phyloP scores from a whole-genome alignment of 495 filamentous ascomycete species.

The Neurospora sp. region DNA sequence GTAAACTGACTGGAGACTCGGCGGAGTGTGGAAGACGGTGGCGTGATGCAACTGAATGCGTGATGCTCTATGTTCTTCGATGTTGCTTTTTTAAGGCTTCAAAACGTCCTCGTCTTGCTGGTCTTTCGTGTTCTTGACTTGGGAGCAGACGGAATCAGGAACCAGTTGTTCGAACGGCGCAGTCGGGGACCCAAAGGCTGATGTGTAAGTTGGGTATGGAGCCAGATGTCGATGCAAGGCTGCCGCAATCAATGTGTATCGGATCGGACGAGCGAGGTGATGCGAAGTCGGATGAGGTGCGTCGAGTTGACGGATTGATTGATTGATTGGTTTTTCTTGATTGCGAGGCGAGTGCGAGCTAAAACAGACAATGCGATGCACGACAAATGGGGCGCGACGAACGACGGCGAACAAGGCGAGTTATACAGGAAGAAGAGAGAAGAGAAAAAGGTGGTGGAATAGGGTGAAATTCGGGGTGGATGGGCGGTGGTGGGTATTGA shows the following conservation, averaged over 20 bases:
- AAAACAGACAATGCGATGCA: conserved; percentile 17
- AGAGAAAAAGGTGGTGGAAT: conserved; percentile 16
- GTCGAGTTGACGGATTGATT: background rate
- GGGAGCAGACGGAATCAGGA: background rate
- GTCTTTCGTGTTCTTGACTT: background rate
- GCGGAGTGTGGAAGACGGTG: conserved; percentile 1
- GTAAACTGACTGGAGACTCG: background rate
- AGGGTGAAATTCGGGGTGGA: conserved; percentile 7
- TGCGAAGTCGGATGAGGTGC: background rate
- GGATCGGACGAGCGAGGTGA: background rate
- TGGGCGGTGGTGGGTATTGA: conserved; percentile 13
- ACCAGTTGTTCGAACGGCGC: background rate
- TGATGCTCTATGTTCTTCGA: background rate
- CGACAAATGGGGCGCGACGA: conserved; percentile 4
- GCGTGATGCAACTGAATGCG: background rate
- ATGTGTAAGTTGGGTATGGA: background rate
- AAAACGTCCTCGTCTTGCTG: background rate
- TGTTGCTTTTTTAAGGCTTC: background rate
- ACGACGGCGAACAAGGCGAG: conserved; percentile 26
- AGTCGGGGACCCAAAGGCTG: background rate
- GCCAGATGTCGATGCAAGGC: background rate
- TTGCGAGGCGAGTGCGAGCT: background rate
- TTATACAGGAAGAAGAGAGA: conserved; percentile 18
- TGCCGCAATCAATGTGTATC: background rate
- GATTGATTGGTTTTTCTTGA: background rate